A percentile compares a stretch with the other conserved stretches of the same genome.
phyloP scores from a whole-genome alignment of 768 basidiomycete genomes.

The Cantharellus cinnabarinus region DNA sequence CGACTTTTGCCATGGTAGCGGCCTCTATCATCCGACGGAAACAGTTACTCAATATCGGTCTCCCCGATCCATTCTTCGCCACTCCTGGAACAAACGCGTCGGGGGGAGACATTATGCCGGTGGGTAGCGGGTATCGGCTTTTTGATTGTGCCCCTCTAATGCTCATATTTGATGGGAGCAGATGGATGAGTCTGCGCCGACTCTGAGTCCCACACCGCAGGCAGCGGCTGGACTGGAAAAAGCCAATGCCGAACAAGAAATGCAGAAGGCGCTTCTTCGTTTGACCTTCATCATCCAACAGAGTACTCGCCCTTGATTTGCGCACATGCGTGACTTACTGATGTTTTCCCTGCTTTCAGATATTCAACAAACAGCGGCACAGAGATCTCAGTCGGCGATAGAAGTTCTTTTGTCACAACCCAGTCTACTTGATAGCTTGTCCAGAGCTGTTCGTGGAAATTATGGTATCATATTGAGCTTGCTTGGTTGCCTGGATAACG shows the following conservation, averaged over 20 bases:
- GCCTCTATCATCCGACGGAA: slow-evolving; percentile 71
- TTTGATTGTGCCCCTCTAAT: neutral
- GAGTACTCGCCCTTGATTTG: slow-evolving; percentile 21
- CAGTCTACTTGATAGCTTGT: slow-evolving; percentile 59
- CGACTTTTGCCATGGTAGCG: slow-evolving; percentile 94
- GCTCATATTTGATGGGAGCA: too few species aligned
- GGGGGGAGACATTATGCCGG: too few species aligned
- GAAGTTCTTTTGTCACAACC: slow-evolving; percentile 68
- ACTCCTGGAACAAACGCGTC: neutral
- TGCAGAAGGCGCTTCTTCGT: slow-evolving; percentile 51
- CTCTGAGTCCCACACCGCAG: slow-evolving; percentile 6
- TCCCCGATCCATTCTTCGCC: slow-evolving; percentile 50
- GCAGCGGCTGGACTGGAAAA: slow-evolving; percentile 29
- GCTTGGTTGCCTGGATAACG: slow-evolving; percentile 80
- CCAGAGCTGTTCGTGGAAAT: slow-evolving; percentile 80
- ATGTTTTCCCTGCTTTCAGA: neutral
- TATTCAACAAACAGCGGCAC: slow-evolving; percentile 4
- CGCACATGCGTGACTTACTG: neutral
- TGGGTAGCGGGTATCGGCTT: too few species aligned
- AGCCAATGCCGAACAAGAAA: slow-evolving; percentile 60
- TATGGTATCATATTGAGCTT: slow-evolving; percentile 83
- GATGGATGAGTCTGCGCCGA: neutral
- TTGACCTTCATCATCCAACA: slow-evolving; percentile 67
- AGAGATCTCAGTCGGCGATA: slow-evolving; percentile 59
- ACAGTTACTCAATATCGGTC: slow-evolving; percentile 39